Evolutionary conservation across 768 basidiomycete genomes (phyloP).

Genomic region (Coprinopsis sp.): DNA sequence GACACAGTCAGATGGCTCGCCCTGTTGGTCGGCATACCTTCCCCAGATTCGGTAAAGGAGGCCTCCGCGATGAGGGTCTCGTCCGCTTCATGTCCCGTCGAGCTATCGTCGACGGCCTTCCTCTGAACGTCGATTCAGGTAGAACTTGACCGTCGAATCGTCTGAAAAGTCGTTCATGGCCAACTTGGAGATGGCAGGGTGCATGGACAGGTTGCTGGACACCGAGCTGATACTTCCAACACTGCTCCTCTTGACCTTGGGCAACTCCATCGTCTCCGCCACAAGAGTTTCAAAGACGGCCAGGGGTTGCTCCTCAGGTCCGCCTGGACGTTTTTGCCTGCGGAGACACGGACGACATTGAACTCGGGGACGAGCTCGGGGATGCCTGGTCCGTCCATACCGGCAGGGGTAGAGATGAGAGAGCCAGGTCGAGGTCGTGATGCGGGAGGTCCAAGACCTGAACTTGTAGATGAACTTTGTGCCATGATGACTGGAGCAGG

Average conservation of each 20-base stretch:
- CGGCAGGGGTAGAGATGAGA: conserved; percentile 58
- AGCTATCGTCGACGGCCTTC: conserved; percentile 35
- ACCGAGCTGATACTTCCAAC: conserved; percentile 94
- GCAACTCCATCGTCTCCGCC: conserved; percentile 72
- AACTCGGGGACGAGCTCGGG: too few species aligned
- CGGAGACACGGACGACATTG: conserved; percentile 94
- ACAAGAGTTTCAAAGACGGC: conserved; percentile 83
- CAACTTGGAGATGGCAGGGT: conserved; percentile 91
- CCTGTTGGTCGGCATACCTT: conserved; percentile 23
- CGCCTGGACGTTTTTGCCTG: conserved; percentile 83
- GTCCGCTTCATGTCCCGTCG: conserved; percentile 37
- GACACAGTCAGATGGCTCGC: conserved; percentile 41
- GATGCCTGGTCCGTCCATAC: conserved; percentile 56
- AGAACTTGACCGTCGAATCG: conserved; percentile 95
- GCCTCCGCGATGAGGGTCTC: conserved; percentile 38
- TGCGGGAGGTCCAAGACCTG: conserved; percentile 47
- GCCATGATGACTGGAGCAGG: conserved; percentile 67
- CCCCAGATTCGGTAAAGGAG: conserved; percentile 23
- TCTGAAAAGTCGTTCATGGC: conserved; percentile 98
- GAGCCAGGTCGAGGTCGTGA: conserved; percentile 72
- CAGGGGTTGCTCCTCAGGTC: conserved; percentile 79
- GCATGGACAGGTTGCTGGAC: conserved; percentile 85
- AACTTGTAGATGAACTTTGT: conserved; percentile 36
- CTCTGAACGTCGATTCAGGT: conserved; percentile 65
- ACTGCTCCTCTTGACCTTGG: conserved; percentile 89